Evolutionary conservation across 2,329 filamentous ascomycete genomes (phyloP), one percentile per base, ranked within the genome.

Genomic region (Cadophora malorum): DNA sequence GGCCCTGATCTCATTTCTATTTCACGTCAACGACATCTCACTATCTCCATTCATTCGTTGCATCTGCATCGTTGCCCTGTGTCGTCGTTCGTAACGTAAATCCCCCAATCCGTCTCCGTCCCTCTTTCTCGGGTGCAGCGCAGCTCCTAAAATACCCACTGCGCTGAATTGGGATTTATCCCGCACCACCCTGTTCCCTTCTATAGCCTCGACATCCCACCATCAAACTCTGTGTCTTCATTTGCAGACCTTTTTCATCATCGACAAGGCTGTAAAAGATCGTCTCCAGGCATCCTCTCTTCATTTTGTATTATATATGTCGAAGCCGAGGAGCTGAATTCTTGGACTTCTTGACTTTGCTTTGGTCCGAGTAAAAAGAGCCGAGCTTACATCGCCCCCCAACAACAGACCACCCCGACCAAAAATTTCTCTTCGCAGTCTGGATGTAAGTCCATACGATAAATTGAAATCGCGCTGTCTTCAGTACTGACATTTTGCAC

Each of bases 191-290:
- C 56, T 23, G n/a, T 45, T n/a, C 14, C 55, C 10, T 41, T 49
- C 45, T n/a, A n/a, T 21, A 23, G 41, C 49, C 52, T 49, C 31
- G n/a, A 64, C 38, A 35, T 49, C 9, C 7, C 31, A 21, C 52
- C 28, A 45, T 41, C 56, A 10, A 59, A 59, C 56, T 66, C 64
- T 56, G 64, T 66, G 58, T 61, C 64, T 31, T 49, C 64, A 61
- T 66, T 61, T 19, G 55, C 53, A 60, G 55, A 52, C 28, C n/a
- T 50, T 31, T 19, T 31, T 31, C 5, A 21, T 21, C 49, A n/a
- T 60, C 31, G 21, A 21, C 64, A 35, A 66, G 56, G 64, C 64
- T 55, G 63, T 33, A 45, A 56, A 33, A 45, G 2, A n/a, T 52
- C 63, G 21, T 38, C 4, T 45, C 35, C 56, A 65, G 55, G 19